Evolutionary conservation across 306 rosid genomes (phyloP).

Genomic region (Acacia crassicarpa): DNA sequence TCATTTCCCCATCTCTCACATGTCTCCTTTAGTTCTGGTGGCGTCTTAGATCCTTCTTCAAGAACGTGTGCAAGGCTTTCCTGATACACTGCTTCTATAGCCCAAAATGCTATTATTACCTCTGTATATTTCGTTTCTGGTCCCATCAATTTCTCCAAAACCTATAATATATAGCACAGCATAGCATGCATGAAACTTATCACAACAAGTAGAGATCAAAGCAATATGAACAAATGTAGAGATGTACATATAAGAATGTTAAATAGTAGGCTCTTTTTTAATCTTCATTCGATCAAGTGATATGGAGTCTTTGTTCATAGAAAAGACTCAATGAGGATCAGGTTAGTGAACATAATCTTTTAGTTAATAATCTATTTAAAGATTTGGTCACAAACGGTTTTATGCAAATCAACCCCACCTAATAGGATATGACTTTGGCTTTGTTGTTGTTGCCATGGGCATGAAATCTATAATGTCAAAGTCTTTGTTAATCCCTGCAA

Average conservation of each 20-base stretch:
- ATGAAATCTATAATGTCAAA: neutral
- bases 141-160: conserved; percentile 67
- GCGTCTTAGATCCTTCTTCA: conserved; percentile 63
- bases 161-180: conserved; percentile 36
- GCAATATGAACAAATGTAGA: neutral
- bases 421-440: too few species aligned
- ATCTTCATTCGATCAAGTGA: neutral
- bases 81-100: conserved; percentile 78
- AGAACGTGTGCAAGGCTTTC: conserved; percentile 78
- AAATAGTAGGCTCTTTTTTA: neutral
- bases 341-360: too few species aligned
- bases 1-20: conserved; percentile 86
- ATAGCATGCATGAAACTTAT: neutral
- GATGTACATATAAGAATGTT: neutral
- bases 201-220: neutral
- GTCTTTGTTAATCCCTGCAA: neutral
- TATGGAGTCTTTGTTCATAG: too few species aligned
- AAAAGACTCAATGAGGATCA: too few species aligned
- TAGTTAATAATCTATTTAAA: too few species aligned
- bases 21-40: conserved; percentile 60
- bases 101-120: conserved; percentile 73
- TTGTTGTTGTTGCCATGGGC: too few species aligned
- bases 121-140: conserved; percentile 63
- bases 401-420: too few species aligned
- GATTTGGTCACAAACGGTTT: too few species aligned